Conservation (phyloP, 1,284 basidiomycete genomes). For the Trametes polyzona region DNA sequence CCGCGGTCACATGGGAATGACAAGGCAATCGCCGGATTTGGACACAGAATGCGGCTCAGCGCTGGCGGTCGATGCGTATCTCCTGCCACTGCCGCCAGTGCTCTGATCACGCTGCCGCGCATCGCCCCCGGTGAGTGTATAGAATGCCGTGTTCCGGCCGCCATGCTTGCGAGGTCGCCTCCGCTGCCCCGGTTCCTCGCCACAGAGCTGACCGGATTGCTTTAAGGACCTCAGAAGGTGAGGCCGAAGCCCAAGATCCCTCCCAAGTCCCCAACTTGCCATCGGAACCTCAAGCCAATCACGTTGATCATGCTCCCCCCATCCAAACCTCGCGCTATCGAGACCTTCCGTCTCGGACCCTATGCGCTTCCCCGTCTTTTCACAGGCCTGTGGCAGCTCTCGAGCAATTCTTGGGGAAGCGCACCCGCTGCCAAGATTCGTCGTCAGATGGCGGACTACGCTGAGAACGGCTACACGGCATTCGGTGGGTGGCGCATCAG, state of each 20-base stretch:
- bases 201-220: neutral
- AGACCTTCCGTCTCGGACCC: conserved; percentile 61
- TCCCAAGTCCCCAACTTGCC: neutral
- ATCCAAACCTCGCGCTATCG: neutral
- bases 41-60: neutral
- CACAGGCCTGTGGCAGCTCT: conserved; percentile 83
- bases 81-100: neutral
- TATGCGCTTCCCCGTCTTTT: conserved; percentile 67
- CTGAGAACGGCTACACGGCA: conserved; percentile 67
- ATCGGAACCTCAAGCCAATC: neutral
- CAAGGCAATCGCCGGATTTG: neutral
- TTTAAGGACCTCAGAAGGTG: conserved; percentile 7
- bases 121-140: conserved; percentile 9
- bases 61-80: conserved; percentile 13
- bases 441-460: conserved; percentile 66
- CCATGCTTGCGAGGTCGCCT: neutral
- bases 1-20: neutral
- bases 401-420: conserved; percentile 81
- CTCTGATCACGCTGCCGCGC: conserved; percentile 5
- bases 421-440: conserved; percentile 68
- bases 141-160: conserved; percentile 20
- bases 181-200: neutral
- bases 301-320: conserved; percentile 14
- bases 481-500: conserved; percentile 41
- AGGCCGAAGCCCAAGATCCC: neutral